phyloP scores from a whole-genome alignment of 2,329 filamentous ascomycete species.

The Chrysoporthe austroafricana region DNA sequence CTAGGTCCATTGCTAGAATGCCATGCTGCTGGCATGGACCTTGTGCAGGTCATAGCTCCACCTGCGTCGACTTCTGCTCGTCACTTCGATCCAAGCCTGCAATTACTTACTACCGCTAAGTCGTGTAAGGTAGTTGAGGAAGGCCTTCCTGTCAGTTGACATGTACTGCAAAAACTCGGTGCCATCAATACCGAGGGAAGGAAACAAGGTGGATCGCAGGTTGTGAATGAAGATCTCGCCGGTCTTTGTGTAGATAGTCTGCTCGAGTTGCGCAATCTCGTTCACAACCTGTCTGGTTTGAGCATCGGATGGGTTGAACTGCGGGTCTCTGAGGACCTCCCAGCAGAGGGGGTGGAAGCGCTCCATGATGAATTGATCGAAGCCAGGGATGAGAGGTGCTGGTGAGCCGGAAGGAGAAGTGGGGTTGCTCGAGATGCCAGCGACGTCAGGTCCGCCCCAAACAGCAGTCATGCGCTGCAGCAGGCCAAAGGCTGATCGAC shows the following conservation, averaged over 20 bases:
- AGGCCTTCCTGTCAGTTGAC: conserved; percentile 64
- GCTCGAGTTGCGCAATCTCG: conserved; percentile 86
- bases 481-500: conserved; percentile 77
- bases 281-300: conserved; percentile 86
- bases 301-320: conserved; percentile 82
- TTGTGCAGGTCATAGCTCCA: neutral
- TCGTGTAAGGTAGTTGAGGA: conserved; percentile 65
- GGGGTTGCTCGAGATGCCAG: conserved; percentile 58
- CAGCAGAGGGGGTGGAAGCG: conserved; percentile 89
- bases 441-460: conserved; percentile 87
- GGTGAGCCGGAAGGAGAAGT: conserved; percentile 54
- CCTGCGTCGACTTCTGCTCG: too few species aligned
- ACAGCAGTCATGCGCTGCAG: conserved; percentile 81
- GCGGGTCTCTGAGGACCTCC: conserved; percentile 79
- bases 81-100: neutral
- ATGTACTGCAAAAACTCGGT: conserved; percentile 62
- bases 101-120: conserved; percentile 36
- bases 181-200: conserved; percentile 66
- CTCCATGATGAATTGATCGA: conserved; percentile 87
- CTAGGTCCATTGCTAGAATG: neutral
- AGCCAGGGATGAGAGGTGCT: conserved; percentile 74
- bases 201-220: conserved; percentile 66
- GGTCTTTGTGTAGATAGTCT: conserved; percentile 88
- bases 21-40: neutral
- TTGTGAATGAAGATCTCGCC: conserved; percentile 78